These are phyloP conservation scores for Aspergillus aculeatus DNA, from an alignment of 2,329 filamentous ascomycete species.

Conservation along the genomic window DNA sequence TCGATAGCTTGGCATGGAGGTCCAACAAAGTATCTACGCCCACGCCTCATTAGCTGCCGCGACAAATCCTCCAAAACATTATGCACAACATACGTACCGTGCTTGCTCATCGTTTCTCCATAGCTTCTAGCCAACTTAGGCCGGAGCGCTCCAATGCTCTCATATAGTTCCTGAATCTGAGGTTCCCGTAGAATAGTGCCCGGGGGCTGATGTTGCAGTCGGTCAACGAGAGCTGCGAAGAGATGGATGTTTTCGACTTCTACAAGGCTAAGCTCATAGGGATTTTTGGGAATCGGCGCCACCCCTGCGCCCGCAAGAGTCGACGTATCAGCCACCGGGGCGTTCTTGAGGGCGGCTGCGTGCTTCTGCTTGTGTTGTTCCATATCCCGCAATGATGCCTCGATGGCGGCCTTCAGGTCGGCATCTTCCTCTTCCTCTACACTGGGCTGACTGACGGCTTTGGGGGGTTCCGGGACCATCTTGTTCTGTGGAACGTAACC, in stretches of 20 bases:
- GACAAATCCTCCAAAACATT: not conserved
- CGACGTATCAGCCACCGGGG: conserved; percentile 58
- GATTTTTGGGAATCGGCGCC: conserved; percentile 71
- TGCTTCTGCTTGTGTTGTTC: conserved; percentile 96
- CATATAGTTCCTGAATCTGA: conserved; percentile 96
- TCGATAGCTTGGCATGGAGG: conserved; percentile 90
- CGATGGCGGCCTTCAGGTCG: conserved; percentile 91
- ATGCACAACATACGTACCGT: conserved; percentile 62
- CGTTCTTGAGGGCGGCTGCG: conserved; percentile 77
- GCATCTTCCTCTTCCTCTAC: conserved; percentile 80
- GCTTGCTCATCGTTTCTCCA: conserved; percentile 99
- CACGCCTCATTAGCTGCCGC: conserved; percentile 18
- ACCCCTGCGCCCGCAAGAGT: conserved; percentile 50
- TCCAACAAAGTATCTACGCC: conserved; percentile 80
- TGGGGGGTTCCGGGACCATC: conserved; percentile 34
- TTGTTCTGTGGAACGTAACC: conserved; percentile 70
- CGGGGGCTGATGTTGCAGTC: conserved; percentile 89
- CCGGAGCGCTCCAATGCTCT: conserved; percentile 88
- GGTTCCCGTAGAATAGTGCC: conserved; percentile 96
- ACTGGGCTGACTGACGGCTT: conserved; percentile 44
- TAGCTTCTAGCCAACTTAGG: conserved; percentile 94
- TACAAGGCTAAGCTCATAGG: conserved; percentile 89
- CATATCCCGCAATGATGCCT: conserved; percentile 92
- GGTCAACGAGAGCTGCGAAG: conserved; percentile 89
- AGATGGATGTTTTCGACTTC: conserved; percentile 98